These are phyloP conservation scores for Podila horticola DNA, from an alignment of 192 early-diverging fungal species.

Conservation along the genomic window DNA sequence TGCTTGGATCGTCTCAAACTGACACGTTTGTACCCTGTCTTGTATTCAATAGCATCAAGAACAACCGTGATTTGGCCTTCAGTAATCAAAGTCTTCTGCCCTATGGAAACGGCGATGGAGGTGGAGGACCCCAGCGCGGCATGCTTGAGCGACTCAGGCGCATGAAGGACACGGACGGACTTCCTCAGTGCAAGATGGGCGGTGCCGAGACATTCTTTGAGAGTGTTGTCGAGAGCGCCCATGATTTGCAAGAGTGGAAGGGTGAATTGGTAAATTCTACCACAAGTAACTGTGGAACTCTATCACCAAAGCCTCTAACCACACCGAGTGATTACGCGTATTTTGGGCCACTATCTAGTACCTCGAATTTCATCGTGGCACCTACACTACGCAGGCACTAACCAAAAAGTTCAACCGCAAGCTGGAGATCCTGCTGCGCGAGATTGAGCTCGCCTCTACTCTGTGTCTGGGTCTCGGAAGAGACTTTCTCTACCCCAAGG, in stretches of 20 bases:
- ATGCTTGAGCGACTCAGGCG: slow-evolving; percentile 89
- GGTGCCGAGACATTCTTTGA: slow-evolving; percentile 89
- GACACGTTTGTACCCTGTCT: no score
- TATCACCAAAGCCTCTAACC: no score
- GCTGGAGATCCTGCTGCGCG: slow-evolving; percentile 84
- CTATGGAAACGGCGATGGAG: slow-evolving; percentile 98
- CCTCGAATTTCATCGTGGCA: slow-evolving; percentile 98
- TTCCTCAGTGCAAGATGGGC: slow-evolving; percentile 77
- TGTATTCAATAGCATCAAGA: slow-evolving; percentile 66
- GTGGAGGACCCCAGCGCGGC: slow-evolving; percentile 83
- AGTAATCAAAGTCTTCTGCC: slow-evolving; percentile 87
- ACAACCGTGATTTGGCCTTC: slow-evolving; percentile 90
- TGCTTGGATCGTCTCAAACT: no score
- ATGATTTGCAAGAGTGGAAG: slow-evolving; percentile 86
- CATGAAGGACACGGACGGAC: slow-evolving; percentile 83
- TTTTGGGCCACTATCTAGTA: slow-evolving; percentile 61
- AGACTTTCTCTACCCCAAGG: slow-evolving; percentile 72
- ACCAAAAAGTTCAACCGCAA: slow-evolving; percentile 90
- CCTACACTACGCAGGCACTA: slow-evolving; percentile 92
- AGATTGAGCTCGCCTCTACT: slow-evolving; percentile 82
- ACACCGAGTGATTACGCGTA: background rate
- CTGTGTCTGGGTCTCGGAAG: slow-evolving; percentile 8
- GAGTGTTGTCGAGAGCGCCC: slow-evolving; percentile 72
- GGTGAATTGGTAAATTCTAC: slow-evolving; percentile 81
- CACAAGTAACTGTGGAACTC: no score